A percentile compares a stretch with the other conserved stretches of the same genome.
phyloP scores from a whole-genome alignment of 225 moss, liverwort and hornwort species.

The Climacium dendroides region DNA sequence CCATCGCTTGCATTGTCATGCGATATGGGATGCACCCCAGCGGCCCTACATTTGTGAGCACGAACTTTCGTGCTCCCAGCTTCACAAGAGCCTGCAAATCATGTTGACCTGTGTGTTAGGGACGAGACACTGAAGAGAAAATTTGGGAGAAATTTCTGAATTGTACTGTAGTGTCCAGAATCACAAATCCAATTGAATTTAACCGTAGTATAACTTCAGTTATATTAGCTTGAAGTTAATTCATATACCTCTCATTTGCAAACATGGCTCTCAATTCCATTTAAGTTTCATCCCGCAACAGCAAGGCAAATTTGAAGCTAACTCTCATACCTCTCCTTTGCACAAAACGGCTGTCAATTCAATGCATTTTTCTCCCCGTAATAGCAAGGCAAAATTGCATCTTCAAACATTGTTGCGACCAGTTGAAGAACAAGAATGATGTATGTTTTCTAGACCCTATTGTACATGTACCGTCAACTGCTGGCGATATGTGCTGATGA shows the following conservation, averaged over 20 bases:
- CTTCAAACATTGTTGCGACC: background rate
- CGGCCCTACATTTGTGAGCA: slow-evolving; percentile 37
- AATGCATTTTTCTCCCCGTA: background rate
- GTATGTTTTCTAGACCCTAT: background rate
- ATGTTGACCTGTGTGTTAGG: background rate
- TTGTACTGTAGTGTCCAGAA: background rate
- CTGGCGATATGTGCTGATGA: slow-evolving; percentile 29
- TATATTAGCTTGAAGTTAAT: background rate
- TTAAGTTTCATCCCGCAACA: background rate
- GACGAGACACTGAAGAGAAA: background rate
- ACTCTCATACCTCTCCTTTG: background rate
- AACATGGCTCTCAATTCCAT: background rate
- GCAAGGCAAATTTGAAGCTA: background rate
- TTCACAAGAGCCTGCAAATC: slow-evolving; percentile 16
- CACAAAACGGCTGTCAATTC: too few species aligned
- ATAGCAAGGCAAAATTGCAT: background rate
- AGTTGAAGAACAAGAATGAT: background rate
- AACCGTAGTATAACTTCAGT: background rate
- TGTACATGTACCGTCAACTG: slow-evolving; percentile 13
- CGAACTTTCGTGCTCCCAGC: slow-evolving; percentile 33
- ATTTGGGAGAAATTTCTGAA: background rate
- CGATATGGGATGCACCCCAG: slow-evolving; percentile 45
- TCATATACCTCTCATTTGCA: too few species aligned
- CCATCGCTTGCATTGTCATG: slow-evolving; percentile 3
- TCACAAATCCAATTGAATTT: too few species aligned